Percentiles rank a stretch among this genome's conserved stretches.
These are phyloP conservation scores for Rubia tinctorum DNA, from an alignment of 305 asterid genomes.

Conservation along the genomic window DNA sequence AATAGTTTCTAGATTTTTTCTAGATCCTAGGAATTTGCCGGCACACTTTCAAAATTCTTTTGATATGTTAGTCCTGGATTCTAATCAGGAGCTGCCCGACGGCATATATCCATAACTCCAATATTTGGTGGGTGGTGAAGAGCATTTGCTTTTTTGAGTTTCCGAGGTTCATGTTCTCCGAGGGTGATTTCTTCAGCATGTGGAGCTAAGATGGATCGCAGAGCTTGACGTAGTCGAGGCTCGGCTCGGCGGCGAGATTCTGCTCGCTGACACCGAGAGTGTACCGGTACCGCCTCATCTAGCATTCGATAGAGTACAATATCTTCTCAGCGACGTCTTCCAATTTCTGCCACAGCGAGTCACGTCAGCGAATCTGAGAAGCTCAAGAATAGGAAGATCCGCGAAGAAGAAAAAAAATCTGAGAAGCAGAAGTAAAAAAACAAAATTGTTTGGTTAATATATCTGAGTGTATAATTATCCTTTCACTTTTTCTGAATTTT, in stretches of 20 bases:
- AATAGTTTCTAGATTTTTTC: slow-evolving; percentile 64
- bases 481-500: too few relatives aligned
- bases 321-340: slow-evolving; percentile 60
- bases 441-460: too few relatives aligned
- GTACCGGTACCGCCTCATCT: slow-evolving; percentile 67
- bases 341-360: slow-evolving; percentile 63
- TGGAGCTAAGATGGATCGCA: slow-evolving; percentile 76
- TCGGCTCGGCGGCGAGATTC: slow-evolving; percentile 71
- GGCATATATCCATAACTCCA: slow-evolving; percentile 70
- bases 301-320: slow-evolving; percentile 58
- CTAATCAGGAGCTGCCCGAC: slow-evolving; percentile 40
- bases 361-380: slow-evolving; percentile 45
- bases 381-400: too few relatives aligned
- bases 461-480: too few relatives aligned
- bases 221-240: slow-evolving; percentile 64
- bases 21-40: slow-evolving; percentile 59
- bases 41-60: slow-evolving; percentile 34
- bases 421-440: too few relatives aligned
- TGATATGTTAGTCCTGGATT: slow-evolving; percentile 41
- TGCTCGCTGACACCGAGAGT: slow-evolving; percentile 93
- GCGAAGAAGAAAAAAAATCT: too few relatives aligned
- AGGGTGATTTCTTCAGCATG: slow-evolving; percentile 48
- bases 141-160: slow-evolving; percentile 57
- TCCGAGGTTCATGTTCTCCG: slow-evolving; percentile 34
- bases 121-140: slow-evolving; percentile 56